phyloP scores from a whole-genome alignment of 768 basidiomycete genomes.

The Vararia minispora region DNA sequence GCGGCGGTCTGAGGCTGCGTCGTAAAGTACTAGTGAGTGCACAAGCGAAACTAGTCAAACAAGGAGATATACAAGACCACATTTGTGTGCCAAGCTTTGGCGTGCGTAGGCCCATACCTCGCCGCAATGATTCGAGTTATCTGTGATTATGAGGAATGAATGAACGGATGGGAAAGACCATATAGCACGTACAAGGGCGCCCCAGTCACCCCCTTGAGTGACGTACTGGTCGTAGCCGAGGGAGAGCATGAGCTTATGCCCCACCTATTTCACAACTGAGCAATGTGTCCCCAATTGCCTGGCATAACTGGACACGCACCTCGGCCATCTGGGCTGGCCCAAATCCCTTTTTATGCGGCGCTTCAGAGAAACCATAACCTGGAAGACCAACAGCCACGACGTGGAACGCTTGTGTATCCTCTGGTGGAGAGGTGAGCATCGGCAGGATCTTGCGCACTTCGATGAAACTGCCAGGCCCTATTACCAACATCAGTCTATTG shows the following conservation, averaged over 20 bases:
- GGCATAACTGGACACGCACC: no score
- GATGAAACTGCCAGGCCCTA: conserved; percentile 10
- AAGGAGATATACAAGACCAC: conserved; percentile 16
- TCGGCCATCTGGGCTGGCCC: conserved; percentile 15
- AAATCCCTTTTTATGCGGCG: conserved; percentile 18
- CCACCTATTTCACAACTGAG: conserved; percentile 20
- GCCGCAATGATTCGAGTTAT: conserved; percentile 18
- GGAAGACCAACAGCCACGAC: conserved; percentile 20
- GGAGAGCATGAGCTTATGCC: conserved; percentile 1
- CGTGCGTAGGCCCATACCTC: conserved; percentile 17
- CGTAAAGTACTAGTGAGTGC: neutral
- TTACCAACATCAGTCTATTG: neutral
- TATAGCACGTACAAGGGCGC: conserved; percentile 25
- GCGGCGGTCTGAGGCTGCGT: conserved; percentile 18
- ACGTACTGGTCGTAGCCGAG: conserved; percentile 3
- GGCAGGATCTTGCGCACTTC: conserved; percentile 18
- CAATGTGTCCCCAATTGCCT: no score
- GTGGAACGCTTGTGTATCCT: conserved; percentile 18
- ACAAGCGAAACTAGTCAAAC: conserved; percentile 16
- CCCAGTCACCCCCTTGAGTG: conserved; percentile 4
- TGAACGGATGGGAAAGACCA: conserved; percentile 15
- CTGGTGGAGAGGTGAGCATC: conserved; percentile 12
- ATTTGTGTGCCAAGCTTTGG: conserved; percentile 25
- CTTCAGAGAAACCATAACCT: conserved; percentile 19
- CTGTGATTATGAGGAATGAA: conserved; percentile 19